These are phyloP conservation scores for Colletotrichum liaoningense DNA, from an alignment of 2,329 filamentous ascomycete species.

Conservation along the genomic window DNA sequence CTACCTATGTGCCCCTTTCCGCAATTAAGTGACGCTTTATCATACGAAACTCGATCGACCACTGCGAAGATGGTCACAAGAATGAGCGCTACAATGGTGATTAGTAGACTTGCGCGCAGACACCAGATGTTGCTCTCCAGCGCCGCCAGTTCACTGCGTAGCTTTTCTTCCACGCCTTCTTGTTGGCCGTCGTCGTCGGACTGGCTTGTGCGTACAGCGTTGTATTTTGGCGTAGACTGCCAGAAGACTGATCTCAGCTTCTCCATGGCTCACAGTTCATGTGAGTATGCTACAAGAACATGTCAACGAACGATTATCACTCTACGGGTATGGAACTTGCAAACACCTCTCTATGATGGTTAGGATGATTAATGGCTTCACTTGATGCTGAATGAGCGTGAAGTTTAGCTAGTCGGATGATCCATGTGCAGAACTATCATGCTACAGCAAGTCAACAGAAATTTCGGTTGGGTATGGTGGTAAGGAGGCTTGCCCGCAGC, in stretches of 20 bases:
- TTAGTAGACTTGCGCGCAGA: conserved; percentile 14
- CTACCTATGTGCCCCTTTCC: conserved; percentile 15
- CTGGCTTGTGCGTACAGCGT: conserved; percentile 10
- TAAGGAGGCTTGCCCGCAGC: too few species aligned
- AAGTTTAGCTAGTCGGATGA: background rate
- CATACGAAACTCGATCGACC: conserved; percentile 1
- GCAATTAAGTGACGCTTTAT: background rate
- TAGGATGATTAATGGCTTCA: too few species aligned
- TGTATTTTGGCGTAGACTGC: conserved; percentile 8
- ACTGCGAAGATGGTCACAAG: background rate
- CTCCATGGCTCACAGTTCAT: background rate
- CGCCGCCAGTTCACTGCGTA: background rate
- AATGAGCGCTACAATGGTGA: background rate
- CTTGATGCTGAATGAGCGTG: too few species aligned
- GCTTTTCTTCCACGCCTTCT: conserved; percentile 3
- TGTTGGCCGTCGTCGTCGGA: conserved; percentile 20
- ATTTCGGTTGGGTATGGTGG: background rate
- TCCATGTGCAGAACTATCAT: background rate
- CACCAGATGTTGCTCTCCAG: conserved; percentile 21
- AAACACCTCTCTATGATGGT: too few species aligned
- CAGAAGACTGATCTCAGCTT: background rate
- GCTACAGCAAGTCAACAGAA: background rate
- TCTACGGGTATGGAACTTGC: too few species aligned
- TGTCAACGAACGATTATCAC: too few species aligned
- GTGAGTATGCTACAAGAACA: background rate